Conservation (phyloP, 345 rosid genomes). For the Sapria himalayana region DNA sequence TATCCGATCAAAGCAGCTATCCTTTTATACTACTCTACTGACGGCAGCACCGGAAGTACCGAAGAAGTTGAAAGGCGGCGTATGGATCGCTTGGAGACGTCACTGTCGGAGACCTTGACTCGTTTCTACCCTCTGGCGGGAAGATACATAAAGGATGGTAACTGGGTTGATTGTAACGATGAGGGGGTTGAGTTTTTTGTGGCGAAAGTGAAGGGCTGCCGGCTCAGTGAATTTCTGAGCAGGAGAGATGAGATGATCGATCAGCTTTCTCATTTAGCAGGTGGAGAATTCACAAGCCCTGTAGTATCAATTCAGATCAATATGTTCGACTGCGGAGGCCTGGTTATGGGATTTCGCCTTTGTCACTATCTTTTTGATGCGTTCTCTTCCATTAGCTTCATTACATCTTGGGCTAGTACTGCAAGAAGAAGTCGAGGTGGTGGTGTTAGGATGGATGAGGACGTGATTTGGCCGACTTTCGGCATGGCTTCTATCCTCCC, state of each 20-base stretch:
- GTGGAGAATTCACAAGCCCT: background rate
- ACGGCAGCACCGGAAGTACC: background rate
- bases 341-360: constrained; percentile 7
- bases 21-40: background rate
- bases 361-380: constrained; percentile 12
- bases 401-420: constrained; percentile 6
- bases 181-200: constrained; percentile 9
- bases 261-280: background rate
- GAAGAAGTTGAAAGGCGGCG: background rate
- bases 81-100: background rate
- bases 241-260: background rate
- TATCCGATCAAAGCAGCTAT: background rate
- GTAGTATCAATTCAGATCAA: constrained; percentile 9
- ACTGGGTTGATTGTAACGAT: constrained; percentile 13
- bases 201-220: constrained; percentile 7
- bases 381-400: constrained; percentile 4
- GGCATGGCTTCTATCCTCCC: background rate
- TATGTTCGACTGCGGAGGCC: constrained; percentile 12
- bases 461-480: background rate
- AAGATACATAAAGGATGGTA: constrained; percentile 3
- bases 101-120: constrained; percentile 11
- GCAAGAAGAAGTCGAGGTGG: too few species aligned
- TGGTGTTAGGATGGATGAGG: background rate
- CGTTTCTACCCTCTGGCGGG: constrained; percentile 19
- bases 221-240: constrained; percentile 6